These are phyloP conservation scores for Hippophae rhamnoides DNA, from an alignment of 306 rosid genomes.

Conservation along the genomic window DNA sequence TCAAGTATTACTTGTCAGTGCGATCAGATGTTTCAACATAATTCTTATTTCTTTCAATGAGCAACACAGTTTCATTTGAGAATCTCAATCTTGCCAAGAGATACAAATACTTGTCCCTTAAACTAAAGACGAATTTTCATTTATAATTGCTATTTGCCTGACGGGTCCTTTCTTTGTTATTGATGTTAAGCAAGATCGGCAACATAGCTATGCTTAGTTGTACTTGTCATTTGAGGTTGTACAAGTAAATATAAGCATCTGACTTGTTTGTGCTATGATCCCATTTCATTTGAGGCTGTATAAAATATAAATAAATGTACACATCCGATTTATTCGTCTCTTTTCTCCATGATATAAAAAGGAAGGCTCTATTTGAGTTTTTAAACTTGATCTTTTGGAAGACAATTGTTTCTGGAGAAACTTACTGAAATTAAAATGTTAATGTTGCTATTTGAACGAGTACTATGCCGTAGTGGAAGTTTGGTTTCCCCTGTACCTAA, in stretches of 20 bases:
- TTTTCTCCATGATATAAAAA: neutral
- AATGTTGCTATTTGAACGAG: neutral
- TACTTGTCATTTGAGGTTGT: too few relatives aligned
- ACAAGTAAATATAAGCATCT: too few relatives aligned
- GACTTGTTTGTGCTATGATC: neutral
- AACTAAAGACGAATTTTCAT: neutral
- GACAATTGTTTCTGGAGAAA: neutral
- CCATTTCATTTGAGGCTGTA: neutral
- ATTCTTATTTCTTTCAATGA: too few relatives aligned
- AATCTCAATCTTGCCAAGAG: neutral
- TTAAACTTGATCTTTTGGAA: neutral
- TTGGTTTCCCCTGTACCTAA: neutral
- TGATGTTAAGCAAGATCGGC: neutral
- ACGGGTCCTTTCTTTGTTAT: neutral
- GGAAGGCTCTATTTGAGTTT: neutral
- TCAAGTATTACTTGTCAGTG: too few relatives aligned
- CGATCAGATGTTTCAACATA: too few relatives aligned
- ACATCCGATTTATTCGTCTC: neutral
- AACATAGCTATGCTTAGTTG: neutral
- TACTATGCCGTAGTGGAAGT: neutral
- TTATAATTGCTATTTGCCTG: neutral
- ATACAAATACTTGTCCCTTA: neutral
- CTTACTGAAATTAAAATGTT: neutral
- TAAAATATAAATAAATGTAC: neutral
- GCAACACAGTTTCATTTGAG: too few relatives aligned